phyloP scores from a whole-genome alignment of 768 basidiomycete species.

The Lactarius akahatsu region DNA sequence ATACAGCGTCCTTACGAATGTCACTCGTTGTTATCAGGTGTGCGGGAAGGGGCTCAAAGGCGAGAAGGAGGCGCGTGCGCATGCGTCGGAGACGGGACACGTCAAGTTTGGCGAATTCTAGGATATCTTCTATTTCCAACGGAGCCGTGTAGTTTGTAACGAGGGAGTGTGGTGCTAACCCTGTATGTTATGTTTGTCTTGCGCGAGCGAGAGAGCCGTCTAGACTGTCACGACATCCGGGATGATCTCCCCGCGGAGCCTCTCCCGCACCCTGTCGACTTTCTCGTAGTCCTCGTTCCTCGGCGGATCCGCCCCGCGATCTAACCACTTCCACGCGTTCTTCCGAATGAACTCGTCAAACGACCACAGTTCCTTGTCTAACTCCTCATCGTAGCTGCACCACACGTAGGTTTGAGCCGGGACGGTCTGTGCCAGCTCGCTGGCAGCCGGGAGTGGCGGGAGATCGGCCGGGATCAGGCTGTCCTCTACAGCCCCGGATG shows the following conservation, averaged over 20 bases:
- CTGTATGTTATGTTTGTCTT: background rate
- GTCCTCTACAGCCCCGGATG: constrained; percentile 31
- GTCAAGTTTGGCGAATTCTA: constrained; percentile 80
- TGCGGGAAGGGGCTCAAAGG: constrained; percentile 88
- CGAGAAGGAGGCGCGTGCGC: constrained; percentile 88
- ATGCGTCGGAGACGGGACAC: constrained; percentile 88
- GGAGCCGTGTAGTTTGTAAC: background rate
- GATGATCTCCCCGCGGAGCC: background rate
- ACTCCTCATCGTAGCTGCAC: constrained; percentile 39
- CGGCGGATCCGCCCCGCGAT: constrained; percentile 34
- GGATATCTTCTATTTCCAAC: constrained; percentile 17
- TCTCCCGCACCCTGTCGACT: constrained; percentile 49
- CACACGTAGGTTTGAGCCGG: constrained; percentile 78
- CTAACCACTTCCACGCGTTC: constrained; percentile 79
- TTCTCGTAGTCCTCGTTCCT: constrained; percentile 47
- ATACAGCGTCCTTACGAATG: constrained; percentile 17
- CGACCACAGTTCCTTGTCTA: constrained; percentile 71
- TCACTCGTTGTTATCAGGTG: too few relatives aligned
- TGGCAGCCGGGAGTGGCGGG: constrained; percentile 41
- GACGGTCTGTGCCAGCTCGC: constrained; percentile 40
- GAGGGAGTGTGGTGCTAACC: background rate
- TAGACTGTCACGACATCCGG: background rate
- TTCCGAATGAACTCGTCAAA: constrained; percentile 78
- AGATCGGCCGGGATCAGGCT: constrained; percentile 41
- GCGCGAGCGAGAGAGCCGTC: background rate